Evolutionary conservation across 2,329 filamentous ascomycete species (phyloP), one percentile per base, ranked within the genome.

Genomic region (Ascochyta lentis): DNA sequence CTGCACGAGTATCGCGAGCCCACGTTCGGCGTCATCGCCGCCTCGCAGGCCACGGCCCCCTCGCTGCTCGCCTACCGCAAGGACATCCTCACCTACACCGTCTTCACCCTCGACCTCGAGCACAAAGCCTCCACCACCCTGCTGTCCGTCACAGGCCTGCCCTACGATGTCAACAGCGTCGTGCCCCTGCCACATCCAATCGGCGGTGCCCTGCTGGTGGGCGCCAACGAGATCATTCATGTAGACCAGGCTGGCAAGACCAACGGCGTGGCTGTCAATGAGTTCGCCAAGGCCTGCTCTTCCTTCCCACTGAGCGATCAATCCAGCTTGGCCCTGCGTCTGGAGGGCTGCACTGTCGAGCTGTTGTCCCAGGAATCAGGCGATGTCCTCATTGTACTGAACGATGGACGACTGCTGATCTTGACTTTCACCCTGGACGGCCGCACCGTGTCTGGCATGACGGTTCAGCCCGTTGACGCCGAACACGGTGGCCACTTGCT

Each of bases 1-100:
- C 81, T 99, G 63, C 86, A 98, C 82, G 94, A 98, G 79, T 99
- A 99, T 77, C 89, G 95, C 75, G 95, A 98, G 77, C 94, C 95
- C 12, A 99, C 95, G 0, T 96, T 99, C 78, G 95, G 94, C 53
- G 93, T 99, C 58, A 82, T 99, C 38, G 95, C 92, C 42, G 91
- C 93, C 1, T 88, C 87, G 48, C 80, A 86, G 60, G 83, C 88
- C 33, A 86, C 89, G 13, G 93, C 92, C n/a, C 82, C 84, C 51
- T 88, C 91, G 3, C 80, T 98, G 49, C 77, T 88, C 24, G 79
- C 84, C 60, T 90, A 92, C 68, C 86, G 92, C 61, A 95, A 89
- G 70, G 95, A 99, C 72, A 86, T 91, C 65, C 81, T 96, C 43
- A 89, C 88, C 16, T 99, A 97, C 78, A 92, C 92, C 70, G 94